Conservation (phyloP, 2,329 filamentous ascomycete genomes). For the Colletotrichum trifolii region DNA sequence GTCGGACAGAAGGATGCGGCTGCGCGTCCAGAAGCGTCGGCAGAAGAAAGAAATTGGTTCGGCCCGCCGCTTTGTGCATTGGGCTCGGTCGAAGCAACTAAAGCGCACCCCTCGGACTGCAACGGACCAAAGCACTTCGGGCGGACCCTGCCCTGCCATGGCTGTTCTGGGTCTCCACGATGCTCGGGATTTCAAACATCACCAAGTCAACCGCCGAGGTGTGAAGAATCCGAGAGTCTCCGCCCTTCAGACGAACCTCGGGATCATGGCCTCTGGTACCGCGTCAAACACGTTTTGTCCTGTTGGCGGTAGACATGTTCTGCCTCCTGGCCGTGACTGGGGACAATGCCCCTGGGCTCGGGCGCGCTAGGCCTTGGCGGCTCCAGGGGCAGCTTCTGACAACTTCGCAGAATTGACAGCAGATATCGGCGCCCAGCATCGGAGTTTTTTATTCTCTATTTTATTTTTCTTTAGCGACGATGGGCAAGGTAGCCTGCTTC, state of each 20-base stretch:
- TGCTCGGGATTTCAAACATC: conserved; percentile 13
- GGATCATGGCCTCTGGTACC: conserved; percentile 7
- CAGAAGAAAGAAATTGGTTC: not conserved
- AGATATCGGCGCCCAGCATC: conserved; percentile 11
- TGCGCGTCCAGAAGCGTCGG: not conserved
- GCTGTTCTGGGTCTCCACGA: not conserved
- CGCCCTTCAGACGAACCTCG: conserved; percentile 33
- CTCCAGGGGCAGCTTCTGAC: conserved; percentile 15
- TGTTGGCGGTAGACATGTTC: no score
- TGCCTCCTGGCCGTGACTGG: conserved; percentile 15
- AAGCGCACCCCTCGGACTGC: conserved; percentile 1
- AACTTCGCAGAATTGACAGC: conserved; percentile 2
- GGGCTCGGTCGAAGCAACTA: not conserved
- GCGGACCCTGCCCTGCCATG: no score
- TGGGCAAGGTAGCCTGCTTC: not conserved
- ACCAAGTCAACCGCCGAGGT: conserved; percentile 13
- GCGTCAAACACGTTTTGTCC: conserved; percentile 16
- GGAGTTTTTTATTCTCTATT: not conserved
- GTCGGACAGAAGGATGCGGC: conserved; percentile 1
- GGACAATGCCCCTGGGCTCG: conserved; percentile 9
- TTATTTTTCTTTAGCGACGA: not conserved
- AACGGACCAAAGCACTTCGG: no score
- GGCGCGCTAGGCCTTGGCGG: conserved; percentile 8
- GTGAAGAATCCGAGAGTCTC: conserved; percentile 15
- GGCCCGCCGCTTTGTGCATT: not conserved